phyloP scores from a whole-genome alignment of 805 yeast genomes.

The Yamadazyma sp. region DNA sequence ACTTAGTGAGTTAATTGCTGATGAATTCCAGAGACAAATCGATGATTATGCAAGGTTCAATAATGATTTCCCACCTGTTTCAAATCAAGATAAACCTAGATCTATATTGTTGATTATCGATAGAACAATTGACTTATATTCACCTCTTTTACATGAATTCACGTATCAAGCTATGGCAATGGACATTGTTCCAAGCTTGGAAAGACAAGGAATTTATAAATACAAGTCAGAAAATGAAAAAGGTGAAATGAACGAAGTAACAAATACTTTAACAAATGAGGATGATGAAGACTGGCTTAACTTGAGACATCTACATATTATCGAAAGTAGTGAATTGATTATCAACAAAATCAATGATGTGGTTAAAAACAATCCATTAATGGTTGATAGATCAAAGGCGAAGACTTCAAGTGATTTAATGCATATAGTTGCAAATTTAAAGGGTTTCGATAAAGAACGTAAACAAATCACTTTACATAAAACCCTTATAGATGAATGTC shows the following conservation, averaged over 20 bases:
- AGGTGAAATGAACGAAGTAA: slow-evolving; percentile 29
- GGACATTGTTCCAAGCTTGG: slow-evolving; percentile 55
- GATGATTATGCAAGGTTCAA: slow-evolving; percentile 74
- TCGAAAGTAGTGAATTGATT: slow-evolving; percentile 66
- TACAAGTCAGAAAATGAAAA: slow-evolving; percentile 56
- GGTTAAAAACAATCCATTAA: slow-evolving; percentile 67
- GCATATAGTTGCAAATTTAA: slow-evolving; percentile 68
- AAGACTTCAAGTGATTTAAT: slow-evolving; percentile 68
- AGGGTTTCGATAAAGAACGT: slow-evolving; percentile 66
- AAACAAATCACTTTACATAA: slow-evolving; percentile 58
- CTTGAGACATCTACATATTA: slow-evolving; percentile 70
- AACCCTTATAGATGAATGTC: slow-evolving; percentile 61
- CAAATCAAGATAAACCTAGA: slow-evolving; percentile 53
- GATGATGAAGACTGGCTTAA: slow-evolving; percentile 74
- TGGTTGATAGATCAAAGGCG: slow-evolving; percentile 65
- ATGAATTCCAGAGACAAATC: slow-evolving; percentile 62
- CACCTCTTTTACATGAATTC: slow-evolving; percentile 87
- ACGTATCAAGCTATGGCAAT: slow-evolving; percentile 89
- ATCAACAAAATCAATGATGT: slow-evolving; percentile 59
- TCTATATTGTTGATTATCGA: slow-evolving; percentile 76
- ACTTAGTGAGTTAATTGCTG: slow-evolving; percentile 69
- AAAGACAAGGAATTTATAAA: slow-evolving; percentile 41
- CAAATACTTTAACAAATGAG: slow-evolving; percentile 47
- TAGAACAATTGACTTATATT: slow-evolving; percentile 75
- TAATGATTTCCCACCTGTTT: slow-evolving; percentile 60